A percentile compares a stretch with the other conserved stretches of the same genome.
Conservation (phyloP, 2,329 filamentous ascomycete genomes). For the Diaporthe vaccinii region DNA sequence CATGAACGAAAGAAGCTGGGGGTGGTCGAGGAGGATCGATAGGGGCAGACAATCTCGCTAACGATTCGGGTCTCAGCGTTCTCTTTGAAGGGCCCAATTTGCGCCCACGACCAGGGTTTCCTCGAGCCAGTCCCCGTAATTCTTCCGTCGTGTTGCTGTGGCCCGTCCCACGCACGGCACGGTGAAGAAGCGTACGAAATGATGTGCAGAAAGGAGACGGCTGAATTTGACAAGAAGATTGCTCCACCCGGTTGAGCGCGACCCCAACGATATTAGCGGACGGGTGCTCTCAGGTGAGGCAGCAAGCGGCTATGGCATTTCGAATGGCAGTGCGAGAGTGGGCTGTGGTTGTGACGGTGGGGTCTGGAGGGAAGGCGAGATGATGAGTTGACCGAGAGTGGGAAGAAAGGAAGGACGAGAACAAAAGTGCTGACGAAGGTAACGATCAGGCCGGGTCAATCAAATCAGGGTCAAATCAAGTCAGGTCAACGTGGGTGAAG, state of each 20-base stretch:
- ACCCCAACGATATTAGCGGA: slow-evolving; percentile 31
- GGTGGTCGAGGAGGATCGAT: slow-evolving; percentile 48
- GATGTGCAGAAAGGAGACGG: slow-evolving; percentile 17
- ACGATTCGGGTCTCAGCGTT: slow-evolving; percentile 49
- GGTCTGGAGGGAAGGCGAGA: slow-evolving; percentile 25
- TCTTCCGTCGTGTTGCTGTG: slow-evolving; percentile 35
- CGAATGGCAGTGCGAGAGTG: slow-evolving; percentile 33
- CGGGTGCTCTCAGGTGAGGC: slow-evolving; percentile 37
- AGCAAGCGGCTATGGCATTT: slow-evolving; percentile 35
- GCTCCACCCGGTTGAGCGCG: slow-evolving; percentile 32
- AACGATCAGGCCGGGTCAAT: slow-evolving; percentile 19
- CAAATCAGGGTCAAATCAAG: slow-evolving; percentile 29
- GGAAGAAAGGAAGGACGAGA: neutral
- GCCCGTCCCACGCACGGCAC: slow-evolving; percentile 24
- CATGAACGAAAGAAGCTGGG: slow-evolving; percentile 52
- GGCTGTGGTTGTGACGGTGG: slow-evolving; percentile 14
- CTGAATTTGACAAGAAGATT: slow-evolving; percentile 11
- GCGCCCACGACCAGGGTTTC: slow-evolving; percentile 44
- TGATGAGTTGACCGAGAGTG: neutral
- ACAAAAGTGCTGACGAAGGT: slow-evolving; percentile 25
- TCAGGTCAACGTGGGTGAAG: slow-evolving; percentile 10
- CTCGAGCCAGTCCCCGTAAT: slow-evolving; percentile 35
- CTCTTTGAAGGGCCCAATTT: slow-evolving; percentile 49
- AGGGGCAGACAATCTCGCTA: slow-evolving; percentile 58
- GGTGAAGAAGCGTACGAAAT: slow-evolving; percentile 29